Evolutionary conservation across 768 basidiomycete genomes (phyloP).

Genomic region (Termitomyces sp.): DNA sequence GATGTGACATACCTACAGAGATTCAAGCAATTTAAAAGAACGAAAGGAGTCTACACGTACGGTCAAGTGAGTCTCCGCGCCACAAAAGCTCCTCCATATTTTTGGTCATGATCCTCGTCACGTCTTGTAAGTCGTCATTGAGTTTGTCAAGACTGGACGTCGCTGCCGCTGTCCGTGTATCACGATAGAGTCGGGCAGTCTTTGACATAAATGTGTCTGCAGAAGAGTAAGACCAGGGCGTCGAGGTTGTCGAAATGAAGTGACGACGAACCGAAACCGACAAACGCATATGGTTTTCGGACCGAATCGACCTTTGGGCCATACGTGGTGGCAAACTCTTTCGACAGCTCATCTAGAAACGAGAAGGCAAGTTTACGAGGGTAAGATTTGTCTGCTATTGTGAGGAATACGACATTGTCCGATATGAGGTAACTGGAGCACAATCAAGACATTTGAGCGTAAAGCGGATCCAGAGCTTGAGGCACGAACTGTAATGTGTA

Average conservation of each 20-base stretch:
- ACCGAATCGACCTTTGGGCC: conserved; percentile 90
- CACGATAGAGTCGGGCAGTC: conserved; percentile 91
- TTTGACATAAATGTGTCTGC: conserved; percentile 98
- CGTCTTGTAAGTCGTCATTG: conserved; percentile 96
- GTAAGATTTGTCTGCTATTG: conserved; percentile 95
- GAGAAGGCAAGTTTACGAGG: conserved; percentile 97
- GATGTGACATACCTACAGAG: conserved; percentile 85
- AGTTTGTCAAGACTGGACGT: conserved; percentile 77
- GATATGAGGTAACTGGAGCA: conserved; percentile 82
- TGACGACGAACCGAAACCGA: conserved; percentile 84
- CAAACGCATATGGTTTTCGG: conserved; percentile 97
- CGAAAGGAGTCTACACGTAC: conserved; percentile 42
- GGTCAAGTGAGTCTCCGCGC: conserved; percentile 96
- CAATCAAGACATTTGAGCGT: conserved; percentile 5
- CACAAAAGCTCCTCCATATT: conserved; percentile 99
- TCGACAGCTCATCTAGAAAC: conserved; percentile 94
- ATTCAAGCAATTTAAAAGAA: background rate
- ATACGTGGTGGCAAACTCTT: conserved; percentile 92
- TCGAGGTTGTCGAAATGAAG: background rate
- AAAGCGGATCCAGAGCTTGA: conserved; percentile 3
- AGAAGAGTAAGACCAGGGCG: background rate
- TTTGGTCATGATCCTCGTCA: conserved; percentile 99
- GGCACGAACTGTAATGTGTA: conserved; percentile 91
- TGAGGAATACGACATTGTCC: conserved; percentile 92
- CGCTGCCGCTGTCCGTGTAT: conserved; percentile 82